Evolutionary conservation across 345 rosid genomes (phyloP).

Genomic region (Adansonia digitata): DNA sequence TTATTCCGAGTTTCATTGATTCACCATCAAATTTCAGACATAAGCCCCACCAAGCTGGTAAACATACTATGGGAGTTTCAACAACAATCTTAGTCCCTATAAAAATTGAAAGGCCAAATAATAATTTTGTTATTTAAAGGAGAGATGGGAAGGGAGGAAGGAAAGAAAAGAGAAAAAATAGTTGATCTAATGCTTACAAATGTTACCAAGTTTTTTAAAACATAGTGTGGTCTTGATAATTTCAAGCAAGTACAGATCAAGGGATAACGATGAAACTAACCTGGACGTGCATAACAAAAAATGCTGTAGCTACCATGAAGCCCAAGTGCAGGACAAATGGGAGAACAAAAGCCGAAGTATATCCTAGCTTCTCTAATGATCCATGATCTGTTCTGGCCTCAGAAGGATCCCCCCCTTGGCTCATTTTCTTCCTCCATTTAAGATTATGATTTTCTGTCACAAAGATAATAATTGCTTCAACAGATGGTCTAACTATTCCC

Average conservation of each 20-base stretch:
- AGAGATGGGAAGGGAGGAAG: no score
- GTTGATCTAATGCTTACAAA: neutral
- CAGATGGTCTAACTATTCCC: neutral
- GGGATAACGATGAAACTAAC: constrained; percentile 35
- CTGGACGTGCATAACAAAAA: constrained; percentile 93
- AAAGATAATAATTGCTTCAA: constrained; percentile 10
- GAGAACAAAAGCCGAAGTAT: constrained; percentile 42
- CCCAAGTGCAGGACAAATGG: constrained; percentile 70
- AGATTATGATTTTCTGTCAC: constrained; percentile 41
- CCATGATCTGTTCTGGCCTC: constrained; percentile 16
- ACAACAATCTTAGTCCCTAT: constrained; percentile 1
- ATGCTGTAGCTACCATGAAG: constrained; percentile 69
- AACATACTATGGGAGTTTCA: neutral
- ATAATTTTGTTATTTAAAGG: neutral
- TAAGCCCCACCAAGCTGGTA: neutral
- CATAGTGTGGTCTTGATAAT: neutral
- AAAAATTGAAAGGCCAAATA: neutral
- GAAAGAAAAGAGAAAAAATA: neutral
- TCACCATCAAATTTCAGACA: neutral
- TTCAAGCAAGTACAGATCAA: neutral
- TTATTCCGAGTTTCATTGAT: neutral
- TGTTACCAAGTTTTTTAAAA: neutral
- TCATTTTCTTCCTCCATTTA: constrained; percentile 46
- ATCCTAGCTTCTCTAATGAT: constrained; percentile 32
- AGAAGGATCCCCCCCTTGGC: constrained; percentile 22